Base-by-base conservation (phyloP, 2,329 filamentous ascomycete species). In the Fusarium globosum region DNA sequence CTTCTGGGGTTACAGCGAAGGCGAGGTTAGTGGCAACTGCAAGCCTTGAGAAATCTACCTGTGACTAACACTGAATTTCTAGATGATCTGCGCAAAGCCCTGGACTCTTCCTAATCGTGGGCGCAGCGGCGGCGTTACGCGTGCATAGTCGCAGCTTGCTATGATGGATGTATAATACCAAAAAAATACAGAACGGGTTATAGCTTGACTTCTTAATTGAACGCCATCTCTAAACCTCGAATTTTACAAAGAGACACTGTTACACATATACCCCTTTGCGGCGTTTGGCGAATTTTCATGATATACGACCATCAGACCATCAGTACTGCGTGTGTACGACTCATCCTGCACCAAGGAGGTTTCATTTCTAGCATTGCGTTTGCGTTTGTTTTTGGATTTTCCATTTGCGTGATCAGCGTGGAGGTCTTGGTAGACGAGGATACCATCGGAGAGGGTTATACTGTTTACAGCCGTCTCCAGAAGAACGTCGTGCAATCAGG, bases 1-100 rank as follows among this genome's bases (percentile, higher is more conserved):
- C 83, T 97, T 98, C 79, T 98, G 95, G 95, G 96, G 94, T 3
- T 98, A 97, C 79, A 96, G 93, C 79, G 96, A 99, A 83, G 96
- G 96, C 83, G 96, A 99, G 92, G 95, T 97, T 84, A 80, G 92
- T 56, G 58, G 36, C 36, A 11, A 21, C 15, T 11, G 33, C 41
- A 30, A 30, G 7, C 21, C 9, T 10, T 13, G 14, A n/a, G 10
- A 21, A 20, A 11, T 18, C 60, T 6, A 18, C 7, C 14, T 13
- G 36, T 35, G 15, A 58, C 71, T 74, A 64, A 77, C 63, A 59
- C 49, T 65, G 2, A n/a, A 10, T 5, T 16, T 35, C 21, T 63
- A 93, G 91, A 88, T 92, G 65, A 89, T 93, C 62, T 93, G 91
- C 80, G 85, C 89, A 51, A 88, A 90, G 77, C 91, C 92, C 21